Evolutionary conservation across 768 basidiomycete genomes (phyloP).

Genomic region (Kwoniella mangroviensis): DNA sequence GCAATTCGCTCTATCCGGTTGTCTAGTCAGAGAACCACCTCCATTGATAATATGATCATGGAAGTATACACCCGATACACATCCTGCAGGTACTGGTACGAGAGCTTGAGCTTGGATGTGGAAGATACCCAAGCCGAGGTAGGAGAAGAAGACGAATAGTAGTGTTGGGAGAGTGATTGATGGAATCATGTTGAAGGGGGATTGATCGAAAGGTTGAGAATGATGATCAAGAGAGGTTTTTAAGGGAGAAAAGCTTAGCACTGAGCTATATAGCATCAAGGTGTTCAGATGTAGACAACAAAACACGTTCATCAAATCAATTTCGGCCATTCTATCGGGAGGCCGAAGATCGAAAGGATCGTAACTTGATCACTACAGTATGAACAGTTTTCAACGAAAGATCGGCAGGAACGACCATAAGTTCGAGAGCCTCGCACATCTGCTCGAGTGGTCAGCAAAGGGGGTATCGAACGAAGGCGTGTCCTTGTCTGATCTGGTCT

Average conservation of each 20-base stretch:
- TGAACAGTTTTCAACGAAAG: neutral
- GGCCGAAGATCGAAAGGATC: neutral
- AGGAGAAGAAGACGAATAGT: neutral
- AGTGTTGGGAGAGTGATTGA: neutral
- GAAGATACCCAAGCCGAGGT: neutral
- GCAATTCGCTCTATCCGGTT: conserved; percentile 12
- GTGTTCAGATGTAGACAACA: neutral
- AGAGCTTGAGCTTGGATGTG: neutral
- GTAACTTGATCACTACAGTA: neutral
- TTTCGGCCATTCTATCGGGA: neutral
- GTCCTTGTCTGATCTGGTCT: too few species aligned
- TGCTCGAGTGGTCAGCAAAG: too few species aligned
- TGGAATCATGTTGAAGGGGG: neutral
- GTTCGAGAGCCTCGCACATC: too few species aligned
- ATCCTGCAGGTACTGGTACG: conserved; percentile 4
- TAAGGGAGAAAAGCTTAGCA: neutral
- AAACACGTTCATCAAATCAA: neutral
- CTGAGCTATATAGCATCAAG: neutral
- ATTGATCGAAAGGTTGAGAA: neutral
- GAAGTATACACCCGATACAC: conserved; percentile 14
- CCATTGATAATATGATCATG: conserved; percentile 12
- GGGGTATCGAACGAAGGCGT: too few species aligned
- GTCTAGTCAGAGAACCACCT: conserved; percentile 1
- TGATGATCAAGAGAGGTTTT: neutral
- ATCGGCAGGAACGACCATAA: neutral